phyloP scores from a whole-genome alignment of 2,329 filamentous ascomycete genomes.

The Penicillium italicum region DNA sequence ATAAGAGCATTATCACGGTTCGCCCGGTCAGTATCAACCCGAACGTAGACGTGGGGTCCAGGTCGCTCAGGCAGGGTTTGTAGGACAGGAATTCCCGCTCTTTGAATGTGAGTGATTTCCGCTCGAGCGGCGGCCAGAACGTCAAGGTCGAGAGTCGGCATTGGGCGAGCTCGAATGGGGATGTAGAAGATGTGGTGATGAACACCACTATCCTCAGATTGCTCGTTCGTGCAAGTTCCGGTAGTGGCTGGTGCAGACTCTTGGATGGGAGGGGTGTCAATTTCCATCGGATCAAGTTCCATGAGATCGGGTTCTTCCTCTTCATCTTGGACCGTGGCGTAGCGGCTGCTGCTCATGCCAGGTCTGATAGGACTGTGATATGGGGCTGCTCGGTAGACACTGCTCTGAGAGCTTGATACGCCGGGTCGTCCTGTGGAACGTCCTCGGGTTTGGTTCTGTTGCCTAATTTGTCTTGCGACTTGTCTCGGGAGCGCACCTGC shows the following conservation, averaged over 20 bases:
- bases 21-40: neutral
- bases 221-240: neutral
- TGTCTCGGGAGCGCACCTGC: neutral
- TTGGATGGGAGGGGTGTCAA: neutral
- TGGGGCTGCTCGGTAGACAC: neutral
- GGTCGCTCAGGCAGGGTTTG: neutral
- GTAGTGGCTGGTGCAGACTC: neutral
- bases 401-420: neutral
- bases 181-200: neutral
- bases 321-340: neutral
- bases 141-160: neutral
- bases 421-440: neutral
- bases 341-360: neutral
- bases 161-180: neutral
- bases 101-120: neutral
- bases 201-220: neutral
- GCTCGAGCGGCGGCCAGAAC: neutral
- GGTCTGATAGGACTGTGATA: neutral
- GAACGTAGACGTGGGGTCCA: neutral
- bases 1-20: neutral
- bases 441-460: neutral
- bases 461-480: neutral
- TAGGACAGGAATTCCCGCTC: neutral
- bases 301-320: neutral
- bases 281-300: neutral